phyloP scores from a whole-genome alignment of 345 rosid genomes.

The Populus nigra region DNA sequence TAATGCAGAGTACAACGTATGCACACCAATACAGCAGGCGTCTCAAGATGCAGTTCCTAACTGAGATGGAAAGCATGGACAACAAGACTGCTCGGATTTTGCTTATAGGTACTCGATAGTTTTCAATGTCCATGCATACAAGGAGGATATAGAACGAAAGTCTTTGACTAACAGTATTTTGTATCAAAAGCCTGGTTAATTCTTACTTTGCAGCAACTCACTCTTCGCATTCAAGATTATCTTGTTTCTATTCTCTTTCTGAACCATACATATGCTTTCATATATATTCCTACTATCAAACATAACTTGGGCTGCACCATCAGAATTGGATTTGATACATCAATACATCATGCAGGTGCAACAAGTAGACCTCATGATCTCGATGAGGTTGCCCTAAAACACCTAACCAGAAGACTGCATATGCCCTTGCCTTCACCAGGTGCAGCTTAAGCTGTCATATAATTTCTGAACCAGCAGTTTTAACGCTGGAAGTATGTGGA shows the following conservation, averaged over 20 bases:
- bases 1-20: conserved; percentile 85
- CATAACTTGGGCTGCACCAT: background rate
- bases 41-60: conserved; percentile 92
- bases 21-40: conserved; percentile 96
- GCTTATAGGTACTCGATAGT: conserved; percentile 61
- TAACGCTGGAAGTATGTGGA: too few species aligned
- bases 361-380: conserved; percentile 98
- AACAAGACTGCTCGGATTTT: conserved; percentile 80
- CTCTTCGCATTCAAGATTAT: too few species aligned
- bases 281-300: background rate
- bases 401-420: conserved; percentile 86
- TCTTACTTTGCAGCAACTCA: too few species aligned
- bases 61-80: conserved; percentile 96
- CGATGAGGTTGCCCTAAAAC: conserved; percentile 92
- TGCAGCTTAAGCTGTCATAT: conserved; percentile 12
- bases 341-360: conserved; percentile 59
- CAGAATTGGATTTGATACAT: conserved; percentile 3
- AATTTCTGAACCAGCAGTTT: too few species aligned
- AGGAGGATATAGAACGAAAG: too few species aligned
- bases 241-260: too few species aligned
- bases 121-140: background rate
- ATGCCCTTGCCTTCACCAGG: conserved; percentile 95
- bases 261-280: too few species aligned
- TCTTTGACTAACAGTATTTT: background rate
- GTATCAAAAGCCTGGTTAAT: background rate